Base-by-base conservation (phyloP, 2,329 filamentous ascomycete species). In the Phaeosphaeriaceae sp. region DNA sequence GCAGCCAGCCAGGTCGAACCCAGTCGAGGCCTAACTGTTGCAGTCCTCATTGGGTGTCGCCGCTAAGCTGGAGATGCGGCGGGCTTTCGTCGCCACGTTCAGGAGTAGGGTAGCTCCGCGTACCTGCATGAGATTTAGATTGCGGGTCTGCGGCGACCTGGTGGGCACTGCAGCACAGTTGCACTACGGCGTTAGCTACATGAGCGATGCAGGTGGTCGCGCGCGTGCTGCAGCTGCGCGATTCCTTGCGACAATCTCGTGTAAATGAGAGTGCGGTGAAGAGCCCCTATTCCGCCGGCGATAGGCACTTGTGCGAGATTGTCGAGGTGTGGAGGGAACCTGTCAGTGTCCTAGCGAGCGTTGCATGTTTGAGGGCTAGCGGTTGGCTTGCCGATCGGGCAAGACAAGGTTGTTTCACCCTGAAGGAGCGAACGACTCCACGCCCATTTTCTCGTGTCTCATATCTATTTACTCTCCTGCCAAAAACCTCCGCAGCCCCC, bases 81-180 rank as follows among this genome's bases (percentile, higher is more conserved):
- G 25, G 25, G n/a, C 19, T 20, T 21, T 20, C 21, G 42, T 45
- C 21, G 42, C 42, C 42, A 58, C 58, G 57, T 51, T 62, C 55
- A 66, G 61, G 63, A 60, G 62, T 66, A 62, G 59, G 58, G 62
- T 66, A 65, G 63, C 55, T 57, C 57, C 61, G 63, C 57, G 63
- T 66, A 66, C 63, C 63, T 66, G 64, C 59, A 59, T 66, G 20
- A 20, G 51, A 54, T 48, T 51, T 53, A 52, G 58, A 47, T 58
- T 57, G 48, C 54, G 48, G 41, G 56, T 47, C 54, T 51, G 55
- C 53, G 54, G 58, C 57, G 51, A 54, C 20, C 52, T 58, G 24
- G 55, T 57, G 31, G 31, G 31, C 31, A 59, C 61, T 19, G 48
- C 46, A 47, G 19, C 24, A 17, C 17, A 13, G n/a, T 36, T 25